These are phyloP conservation scores for Massarina eburnea DNA, from an alignment of 2,329 filamentous ascomycete genomes.

Conservation along the genomic window DNA sequence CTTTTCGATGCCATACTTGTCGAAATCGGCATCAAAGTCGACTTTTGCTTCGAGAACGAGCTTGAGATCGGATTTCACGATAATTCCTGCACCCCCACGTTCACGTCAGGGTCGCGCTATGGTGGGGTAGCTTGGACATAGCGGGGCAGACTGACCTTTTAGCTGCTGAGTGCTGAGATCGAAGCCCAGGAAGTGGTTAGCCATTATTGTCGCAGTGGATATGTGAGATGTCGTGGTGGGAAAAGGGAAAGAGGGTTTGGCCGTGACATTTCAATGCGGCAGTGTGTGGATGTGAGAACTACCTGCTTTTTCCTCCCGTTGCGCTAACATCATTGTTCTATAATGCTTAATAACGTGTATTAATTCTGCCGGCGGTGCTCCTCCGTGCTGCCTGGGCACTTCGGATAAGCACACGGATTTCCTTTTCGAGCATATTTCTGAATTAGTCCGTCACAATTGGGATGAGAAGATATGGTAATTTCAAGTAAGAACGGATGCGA, in stretches of 20 bases:
- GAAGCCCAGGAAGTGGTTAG: conserved; percentile 78
- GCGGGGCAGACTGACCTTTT: conserved; percentile 64
- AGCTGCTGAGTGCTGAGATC: conserved; percentile 97
- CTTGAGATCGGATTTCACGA: conserved; percentile 79
- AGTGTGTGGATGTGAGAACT: conserved; percentile 16
- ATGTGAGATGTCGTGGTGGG: neutral
- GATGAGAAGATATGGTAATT: neutral
- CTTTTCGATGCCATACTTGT: conserved; percentile 71
- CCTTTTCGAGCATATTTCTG: neutral
- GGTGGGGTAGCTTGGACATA: conserved; percentile 32
- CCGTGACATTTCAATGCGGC: conserved; percentile 14
- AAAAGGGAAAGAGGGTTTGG: conserved; percentile 1
- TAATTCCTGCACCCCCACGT: conserved; percentile 58
- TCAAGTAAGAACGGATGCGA: conserved; percentile 9
- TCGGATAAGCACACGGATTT: conserved; percentile 25
- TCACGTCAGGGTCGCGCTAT: conserved; percentile 6
- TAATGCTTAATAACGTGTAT: neutral
- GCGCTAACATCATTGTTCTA: conserved; percentile 13
- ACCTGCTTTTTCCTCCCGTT: conserved; percentile 12
- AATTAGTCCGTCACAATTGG: neutral
- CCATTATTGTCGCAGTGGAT: conserved; percentile 27
- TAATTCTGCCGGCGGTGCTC: conserved; percentile 37
- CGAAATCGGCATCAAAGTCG: conserved; percentile 89
- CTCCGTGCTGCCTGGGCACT: conserved; percentile 17
- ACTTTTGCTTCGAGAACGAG: conserved; percentile 85